A percentile compares a stretch with the other conserved stretches of the same genome.
phyloP scores from a whole-genome alignment of 1,139 yeast genomes.

The Hansenula lynferdii region DNA sequence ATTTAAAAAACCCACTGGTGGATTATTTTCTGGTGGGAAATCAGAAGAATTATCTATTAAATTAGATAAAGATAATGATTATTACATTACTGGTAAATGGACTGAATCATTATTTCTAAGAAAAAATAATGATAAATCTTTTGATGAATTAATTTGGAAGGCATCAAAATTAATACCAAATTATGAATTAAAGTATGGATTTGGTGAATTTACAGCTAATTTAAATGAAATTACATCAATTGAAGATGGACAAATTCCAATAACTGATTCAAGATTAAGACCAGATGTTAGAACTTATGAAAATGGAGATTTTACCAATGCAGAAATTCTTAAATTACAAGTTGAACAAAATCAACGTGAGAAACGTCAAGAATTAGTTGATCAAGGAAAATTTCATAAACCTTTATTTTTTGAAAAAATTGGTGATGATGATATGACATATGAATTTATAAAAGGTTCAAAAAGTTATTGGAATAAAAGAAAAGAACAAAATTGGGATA shows the following conservation, averaged over 20 bases:
- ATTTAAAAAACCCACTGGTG: conserved; percentile 50
- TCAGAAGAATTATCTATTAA: conserved; percentile 70
- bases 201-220: conserved; percentile 75
- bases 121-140: conserved; percentile 25
- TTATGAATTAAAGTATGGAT: conserved; percentile 69
- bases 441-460: conserved; percentile 58
- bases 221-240: conserved; percentile 73
- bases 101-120: conserved; percentile 51
- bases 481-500: conserved; percentile 55
- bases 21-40: conserved; percentile 75
- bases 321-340: conserved; percentile 61
- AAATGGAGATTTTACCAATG: conserved; percentile 58
- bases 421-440: conserved; percentile 42
- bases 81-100: conserved; percentile 65
- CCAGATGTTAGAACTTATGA: conserved; percentile 82
- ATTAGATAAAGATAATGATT: conserved; percentile 27
- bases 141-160: conserved; percentile 47
- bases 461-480: conserved; percentile 81
- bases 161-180: conserved; percentile 61
- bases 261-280: conserved; percentile 84
- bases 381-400: conserved; percentile 35
- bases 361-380: conserved; percentile 60
- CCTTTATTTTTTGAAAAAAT: conserved; percentile 63
- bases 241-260: conserved; percentile 62
- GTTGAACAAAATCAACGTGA: conserved; percentile 80